Base-by-base conservation (phyloP, 768 basidiomycete species). In the Lactifluus hygrophoroides region DNA sequence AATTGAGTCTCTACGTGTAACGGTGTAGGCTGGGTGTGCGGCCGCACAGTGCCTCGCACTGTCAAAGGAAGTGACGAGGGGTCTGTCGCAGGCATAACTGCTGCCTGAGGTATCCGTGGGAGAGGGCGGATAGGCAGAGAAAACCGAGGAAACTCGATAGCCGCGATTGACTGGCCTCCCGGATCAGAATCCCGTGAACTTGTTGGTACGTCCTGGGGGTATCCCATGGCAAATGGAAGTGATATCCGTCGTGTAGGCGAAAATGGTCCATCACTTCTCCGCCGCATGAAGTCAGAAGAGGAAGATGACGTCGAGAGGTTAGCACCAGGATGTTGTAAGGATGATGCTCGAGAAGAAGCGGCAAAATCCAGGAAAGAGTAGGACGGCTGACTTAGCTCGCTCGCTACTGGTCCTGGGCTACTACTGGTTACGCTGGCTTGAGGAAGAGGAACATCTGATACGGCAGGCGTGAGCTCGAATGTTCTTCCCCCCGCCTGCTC, bases 311-410 rank as follows among this genome's bases (percentile, higher is more conserved):
- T 35, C 3, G 57, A 53, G 11, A 30, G 13, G 28, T 19, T 27
- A 23, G 7, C 30, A 10, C 34, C 49, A 14, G 40, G 27, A 10
- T 30, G 54, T 27, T 35, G 54, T 2, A 56, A 37, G 32, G 32
- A 53, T 3, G 62, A 64, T 9, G 32, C 42, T n/a, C 45, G 58
- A 14, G 64, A 62, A 38, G 64, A 62, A 21, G 37, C 56, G 11
- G 57, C 44, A 46, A 64, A 63, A 16, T 64, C 64, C 3, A 64
- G 51, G 61, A 64, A 64, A 21, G 64, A 64, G 14, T 38, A 62
- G n/a, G 54, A 51, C 14, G 45, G 59, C 14, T 56, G 59, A 25
- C 43, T 55, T 21, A 40, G 50, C 13, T 50, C 59, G 40, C 44
- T 46, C 14, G 38, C 2, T 40, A 13, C 43, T 19, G n/a, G 50